Base-by-base conservation (phyloP, 768 basidiomycete species). In the Cubamyces lactineus region DNA sequence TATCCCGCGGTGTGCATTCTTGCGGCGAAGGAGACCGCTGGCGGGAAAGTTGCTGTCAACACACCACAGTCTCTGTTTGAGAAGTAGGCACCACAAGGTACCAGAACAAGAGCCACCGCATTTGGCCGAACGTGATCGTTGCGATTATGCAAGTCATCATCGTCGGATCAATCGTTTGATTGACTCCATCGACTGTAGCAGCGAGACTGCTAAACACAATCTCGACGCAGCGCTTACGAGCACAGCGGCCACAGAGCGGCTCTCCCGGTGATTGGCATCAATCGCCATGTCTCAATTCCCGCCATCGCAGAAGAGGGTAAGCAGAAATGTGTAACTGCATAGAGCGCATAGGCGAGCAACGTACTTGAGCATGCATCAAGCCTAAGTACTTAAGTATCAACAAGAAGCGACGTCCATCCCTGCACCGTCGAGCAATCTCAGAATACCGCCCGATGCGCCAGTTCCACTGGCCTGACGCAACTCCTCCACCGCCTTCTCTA, bases 381-480 rank as follows among this genome's bases (percentile, higher is more conserved):
- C n/a, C n/a, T n/a, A n/a, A n/a, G n/a, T n/a, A 28, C 28, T 28
- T 28, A 7, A 28, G 7, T 28, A 28, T 28, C 15, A 38, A 5
- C 21, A 34, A 7, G 21, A 3, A 23, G 34, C 19, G 0, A 30
- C 23, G 23, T 58, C 58, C 45, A 68, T 23, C 13, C 71, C 71
- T 2, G 70, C 79, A 0, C 83, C 84, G 47, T 83, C 82, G 58
- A 82, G 64, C 63, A 87, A 66, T 2, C 74, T 73, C 28, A 86
- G 69, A 2, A 84, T 73, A 1, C 84, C 85, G 2, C 75, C 72
- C 26, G 43, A 61, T 12, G 67, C 60, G 13, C 63, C 54, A 0
- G 23, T 21, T 12, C 63, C 63, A 40, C 3, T 19, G 7, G 7
- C 15, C 38, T 48, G 46, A 17, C 70, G 64, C 34, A 75, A 54